Base-by-base conservation (phyloP, 1,139 yeast species). In the Diutina pseudorugosa region DNA sequence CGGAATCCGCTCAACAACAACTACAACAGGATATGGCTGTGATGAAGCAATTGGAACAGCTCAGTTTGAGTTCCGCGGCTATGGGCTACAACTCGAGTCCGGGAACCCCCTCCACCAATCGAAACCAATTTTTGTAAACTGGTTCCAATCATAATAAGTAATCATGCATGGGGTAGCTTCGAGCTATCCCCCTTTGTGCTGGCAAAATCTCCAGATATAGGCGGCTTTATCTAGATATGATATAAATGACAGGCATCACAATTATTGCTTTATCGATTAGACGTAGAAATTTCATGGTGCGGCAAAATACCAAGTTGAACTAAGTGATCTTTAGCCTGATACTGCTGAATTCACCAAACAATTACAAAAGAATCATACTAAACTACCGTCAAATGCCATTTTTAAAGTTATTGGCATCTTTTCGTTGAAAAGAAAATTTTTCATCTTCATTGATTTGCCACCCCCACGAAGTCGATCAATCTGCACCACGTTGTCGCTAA, bases 31-130 rank as follows among this genome's bases (percentile, higher is more conserved):
- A 70, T 52, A 56, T 63, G 51, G 67, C 65, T 6, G 74, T 73
- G 9, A 72, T 75, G 77, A 74, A 71, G 58, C 79, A 75, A 57
- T 71, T 75, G 60, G 79, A 75, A 58, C 77, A 73, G 57, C 63
- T 75, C 51, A 73, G 78, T 1, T 62, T 75, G 55, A 73, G 76
- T 54, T 73, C 79, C 2, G 79, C 77, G 4, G 79, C 79, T 1
- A 61, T 75, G 66, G 79, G 79, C 1, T 75, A 74, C 57, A 69
- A 69, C 54, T 72, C 77, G 11, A 72, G 70, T 53, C 79, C 79
- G 8, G 75, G 75, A 9, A 73, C 67, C 2, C 61, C 61, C 7
- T 49, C 50, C 50, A 47, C 49, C 12, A 25, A 23, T 14, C 47
- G 18, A 14, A 43, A 43, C 33, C 47, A 43, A n/a, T 43, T 43